phyloP scores from a whole-genome alignment of 2,329 filamentous ascomycete species.

The Talaromyces sp. region DNA sequence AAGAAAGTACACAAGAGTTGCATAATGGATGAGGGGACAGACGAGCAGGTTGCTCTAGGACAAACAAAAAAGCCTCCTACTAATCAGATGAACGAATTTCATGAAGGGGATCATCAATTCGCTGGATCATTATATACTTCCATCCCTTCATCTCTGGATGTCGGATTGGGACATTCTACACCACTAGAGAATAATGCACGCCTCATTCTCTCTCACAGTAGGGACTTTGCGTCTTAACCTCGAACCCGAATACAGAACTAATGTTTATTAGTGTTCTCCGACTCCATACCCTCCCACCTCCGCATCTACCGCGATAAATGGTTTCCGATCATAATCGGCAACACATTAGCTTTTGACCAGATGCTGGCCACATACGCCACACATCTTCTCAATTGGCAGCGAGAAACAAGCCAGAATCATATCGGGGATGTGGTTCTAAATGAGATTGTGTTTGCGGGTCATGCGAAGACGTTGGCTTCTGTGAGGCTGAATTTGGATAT shows the following conservation, averaged over 20 bases:
- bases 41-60: too few relatives aligned
- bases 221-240: background rate
- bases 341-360: slow-evolving; percentile 3
- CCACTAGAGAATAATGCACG: background rate
- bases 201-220: background rate
- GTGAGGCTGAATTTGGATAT: background rate
- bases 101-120: background rate
- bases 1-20: background rate
- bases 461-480: background rate
- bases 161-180: background rate
- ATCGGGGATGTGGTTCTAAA: background rate
- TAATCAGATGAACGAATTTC: background rate
- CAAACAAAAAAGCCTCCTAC: too few relatives aligned
- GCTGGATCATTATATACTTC: background rate
- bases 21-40: background rate
- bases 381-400: background rate
- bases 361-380: slow-evolving; percentile 5
- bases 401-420: background rate
- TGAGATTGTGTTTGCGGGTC: background rate
- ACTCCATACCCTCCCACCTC: background rate
- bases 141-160: background rate
- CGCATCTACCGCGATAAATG: slow-evolving; percentile 7
- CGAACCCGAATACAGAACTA: background rate
- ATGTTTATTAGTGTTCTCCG: slow-evolving; percentile 3
- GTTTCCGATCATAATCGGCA: background rate